These are phyloP conservation scores for Ogataea thermomethanolica DNA, from an alignment of 805 yeast genomes.

Conservation along the genomic window DNA sequence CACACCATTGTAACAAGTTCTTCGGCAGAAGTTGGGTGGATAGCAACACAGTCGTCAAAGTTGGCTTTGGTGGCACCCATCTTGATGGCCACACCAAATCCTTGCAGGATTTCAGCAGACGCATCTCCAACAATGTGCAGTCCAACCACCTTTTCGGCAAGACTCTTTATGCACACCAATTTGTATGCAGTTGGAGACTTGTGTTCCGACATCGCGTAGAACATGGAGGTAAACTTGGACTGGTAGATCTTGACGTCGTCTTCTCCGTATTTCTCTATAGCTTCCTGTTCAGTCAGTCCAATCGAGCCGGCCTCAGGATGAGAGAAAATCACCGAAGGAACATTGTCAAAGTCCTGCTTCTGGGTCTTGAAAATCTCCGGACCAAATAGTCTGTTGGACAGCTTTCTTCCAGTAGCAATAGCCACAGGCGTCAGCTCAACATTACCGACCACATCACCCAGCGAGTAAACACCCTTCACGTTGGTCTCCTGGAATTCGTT, in stretches of 20 bases:
- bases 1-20: constrained; percentile 83
- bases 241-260: constrained; percentile 78
- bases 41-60: constrained; percentile 94
- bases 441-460: constrained; percentile 93
- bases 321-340: constrained; percentile 95
- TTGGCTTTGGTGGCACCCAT: constrained; percentile 99
- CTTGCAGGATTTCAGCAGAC: constrained; percentile 92
- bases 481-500: constrained; percentile 88
- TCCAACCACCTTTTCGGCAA: constrained; percentile 91
- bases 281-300: constrained; percentile 80
- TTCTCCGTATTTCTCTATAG: constrained; percentile 72
- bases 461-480: constrained; percentile 66
- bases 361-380: constrained; percentile 63
- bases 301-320: constrained; percentile 97
- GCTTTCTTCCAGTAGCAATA: constrained; percentile 94
- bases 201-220: constrained; percentile 76
- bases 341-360: constrained; percentile 79
- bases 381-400: constrained; percentile 90
- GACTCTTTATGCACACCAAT: constrained; percentile 64
- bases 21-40: constrained; percentile 98
- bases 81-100: constrained; percentile 96
- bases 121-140: constrained; percentile 89
- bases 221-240: constrained; percentile 87
- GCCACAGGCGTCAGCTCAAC: constrained; percentile 97
- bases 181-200: constrained; percentile 89